phyloP scores from a whole-genome alignment of 2,329 filamentous ascomycete species.

The Zymoseptoria passerinii region DNA sequence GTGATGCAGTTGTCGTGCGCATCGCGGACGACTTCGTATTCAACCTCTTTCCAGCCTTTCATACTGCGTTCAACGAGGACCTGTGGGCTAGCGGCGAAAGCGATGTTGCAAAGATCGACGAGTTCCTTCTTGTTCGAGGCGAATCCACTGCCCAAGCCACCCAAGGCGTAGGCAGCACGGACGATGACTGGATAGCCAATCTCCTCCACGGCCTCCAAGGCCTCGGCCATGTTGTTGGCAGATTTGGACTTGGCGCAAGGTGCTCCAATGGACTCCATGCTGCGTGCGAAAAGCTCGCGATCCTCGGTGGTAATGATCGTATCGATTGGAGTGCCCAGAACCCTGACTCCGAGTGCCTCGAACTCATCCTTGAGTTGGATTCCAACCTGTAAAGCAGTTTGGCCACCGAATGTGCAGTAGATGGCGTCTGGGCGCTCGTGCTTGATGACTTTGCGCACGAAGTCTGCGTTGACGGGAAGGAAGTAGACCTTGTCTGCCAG shows the following conservation, averaged over 20 bases:
- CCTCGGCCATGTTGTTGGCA: constrained; percentile 79
- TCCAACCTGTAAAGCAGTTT: constrained; percentile 92
- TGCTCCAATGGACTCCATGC: constrained; percentile 97
- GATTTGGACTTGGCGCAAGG: constrained; percentile 97
- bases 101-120: constrained; percentile 82
- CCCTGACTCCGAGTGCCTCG: constrained; percentile 80
- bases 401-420: constrained; percentile 94
- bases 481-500: constrained; percentile 99
- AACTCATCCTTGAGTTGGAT: constrained; percentile 98
- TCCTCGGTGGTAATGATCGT: constrained; percentile 99
- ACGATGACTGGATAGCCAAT: constrained; percentile 98
- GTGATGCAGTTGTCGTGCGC: constrained; percentile 97
- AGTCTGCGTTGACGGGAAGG: constrained; percentile 90
- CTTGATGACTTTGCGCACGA: constrained; percentile 93
- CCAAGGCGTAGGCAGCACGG: constrained; percentile 88
- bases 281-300: constrained; percentile 90
- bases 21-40: constrained; percentile 97
- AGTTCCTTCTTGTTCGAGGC: constrained; percentile 80
- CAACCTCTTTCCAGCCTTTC: constrained; percentile 99
- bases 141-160: constrained; percentile 91
- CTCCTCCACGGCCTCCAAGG: constrained; percentile 74
- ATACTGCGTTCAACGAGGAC: constrained; percentile 96
- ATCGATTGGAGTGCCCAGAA: constrained; percentile 91
- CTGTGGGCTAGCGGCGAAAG: constrained; percentile 89
- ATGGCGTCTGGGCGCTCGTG: constrained; percentile 93